Conservation (phyloP, 2,329 filamentous ascomycete species). For the Thielaviopsis musarum region DNA sequence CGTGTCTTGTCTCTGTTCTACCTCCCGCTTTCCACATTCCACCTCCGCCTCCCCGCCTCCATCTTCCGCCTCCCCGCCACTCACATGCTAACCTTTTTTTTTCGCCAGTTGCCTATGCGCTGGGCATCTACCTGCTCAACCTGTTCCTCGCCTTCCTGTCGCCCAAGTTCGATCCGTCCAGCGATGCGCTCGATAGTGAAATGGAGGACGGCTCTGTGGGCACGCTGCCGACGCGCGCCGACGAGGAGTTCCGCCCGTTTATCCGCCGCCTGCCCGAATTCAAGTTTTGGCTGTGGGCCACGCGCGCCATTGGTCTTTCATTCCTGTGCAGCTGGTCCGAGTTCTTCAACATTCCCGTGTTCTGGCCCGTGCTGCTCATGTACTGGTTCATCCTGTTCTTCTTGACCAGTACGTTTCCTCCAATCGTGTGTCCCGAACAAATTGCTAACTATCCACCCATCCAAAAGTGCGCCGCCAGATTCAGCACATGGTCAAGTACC, state of each 20-base stretch:
- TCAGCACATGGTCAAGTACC: constrained; percentile 99
- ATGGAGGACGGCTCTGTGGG: constrained; percentile 83
- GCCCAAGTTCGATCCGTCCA: constrained; percentile 96
- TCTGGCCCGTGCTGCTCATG: constrained; percentile 96
- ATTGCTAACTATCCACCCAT: neutral
- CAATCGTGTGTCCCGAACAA: neutral
- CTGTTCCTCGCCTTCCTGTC: constrained; percentile 97
- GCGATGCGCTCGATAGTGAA: constrained; percentile 77
- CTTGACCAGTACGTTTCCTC: constrained; percentile 61
- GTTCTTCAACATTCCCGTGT: constrained; percentile 91
- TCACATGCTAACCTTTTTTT: constrained; percentile 6
- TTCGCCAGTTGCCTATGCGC: constrained; percentile 74
- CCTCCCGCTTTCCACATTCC: neutral
- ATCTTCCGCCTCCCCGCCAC: too few species aligned
- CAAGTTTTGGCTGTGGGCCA: constrained; percentile 98
- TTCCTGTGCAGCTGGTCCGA: constrained; percentile 87
- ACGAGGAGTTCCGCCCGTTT: constrained; percentile 96
- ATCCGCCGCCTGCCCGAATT: constrained; percentile 93
- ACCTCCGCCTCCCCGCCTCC: too few species aligned
- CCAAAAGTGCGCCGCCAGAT: constrained; percentile 91
- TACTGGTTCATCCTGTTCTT: constrained; percentile 97
- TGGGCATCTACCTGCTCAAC: constrained; percentile 97
- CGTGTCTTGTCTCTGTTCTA: constrained; percentile 14
- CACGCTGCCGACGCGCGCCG: constrained; percentile 78
- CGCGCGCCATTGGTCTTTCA: constrained; percentile 64